Percentiles rank a stretch among this genome's conserved stretches.
Conservation (phyloP, 1,284 basidiomycete species). For the Inonotus obliquus region DNA sequence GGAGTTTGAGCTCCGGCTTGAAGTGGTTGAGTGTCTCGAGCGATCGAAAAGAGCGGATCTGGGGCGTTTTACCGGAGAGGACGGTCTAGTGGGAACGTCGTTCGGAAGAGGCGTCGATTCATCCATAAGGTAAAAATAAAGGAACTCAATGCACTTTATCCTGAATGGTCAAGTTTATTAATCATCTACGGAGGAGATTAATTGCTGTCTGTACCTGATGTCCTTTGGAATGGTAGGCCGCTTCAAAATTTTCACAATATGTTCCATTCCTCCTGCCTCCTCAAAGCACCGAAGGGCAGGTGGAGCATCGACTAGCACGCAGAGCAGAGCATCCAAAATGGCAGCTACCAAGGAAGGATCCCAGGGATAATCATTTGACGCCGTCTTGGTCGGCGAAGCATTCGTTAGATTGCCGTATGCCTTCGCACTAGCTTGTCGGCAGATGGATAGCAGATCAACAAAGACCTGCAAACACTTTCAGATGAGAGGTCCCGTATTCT, state of each 20-base stretch:
- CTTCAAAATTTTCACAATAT: constrained; percentile 79
- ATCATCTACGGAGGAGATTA: background rate
- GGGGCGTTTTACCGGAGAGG: constrained; percentile 6
- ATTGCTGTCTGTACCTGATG: constrained; percentile 56
- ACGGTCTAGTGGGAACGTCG: constrained; percentile 8
- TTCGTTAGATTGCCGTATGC: constrained; percentile 23
- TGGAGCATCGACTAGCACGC: constrained; percentile 79
- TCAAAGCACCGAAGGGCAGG: constrained; percentile 73
- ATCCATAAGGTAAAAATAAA: constrained; percentile 89
- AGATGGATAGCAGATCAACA: constrained; percentile 61
- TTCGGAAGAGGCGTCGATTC: constrained; percentile 37
- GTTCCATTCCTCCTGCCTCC: constrained; percentile 67
- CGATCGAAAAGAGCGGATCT: constrained; percentile 1
- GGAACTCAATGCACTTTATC: constrained; percentile 90
- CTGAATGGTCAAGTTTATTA: constrained; percentile 34
- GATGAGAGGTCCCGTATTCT: background rate
- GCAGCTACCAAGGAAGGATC: constrained; percentile 47
- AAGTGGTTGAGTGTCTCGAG: constrained; percentile 6
- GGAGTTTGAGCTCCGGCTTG: constrained; percentile 22
- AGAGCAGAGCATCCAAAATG: constrained; percentile 77
- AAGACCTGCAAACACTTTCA: constrained; percentile 41
- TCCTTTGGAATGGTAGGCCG: constrained; percentile 75
- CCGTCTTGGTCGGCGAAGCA: constrained; percentile 17
- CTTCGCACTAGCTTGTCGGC: constrained; percentile 50
- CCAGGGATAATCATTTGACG: constrained; percentile 20